Base-by-base conservation (phyloP, 176 grass and related monocot genomes). In the Triticum urartu region DNA sequence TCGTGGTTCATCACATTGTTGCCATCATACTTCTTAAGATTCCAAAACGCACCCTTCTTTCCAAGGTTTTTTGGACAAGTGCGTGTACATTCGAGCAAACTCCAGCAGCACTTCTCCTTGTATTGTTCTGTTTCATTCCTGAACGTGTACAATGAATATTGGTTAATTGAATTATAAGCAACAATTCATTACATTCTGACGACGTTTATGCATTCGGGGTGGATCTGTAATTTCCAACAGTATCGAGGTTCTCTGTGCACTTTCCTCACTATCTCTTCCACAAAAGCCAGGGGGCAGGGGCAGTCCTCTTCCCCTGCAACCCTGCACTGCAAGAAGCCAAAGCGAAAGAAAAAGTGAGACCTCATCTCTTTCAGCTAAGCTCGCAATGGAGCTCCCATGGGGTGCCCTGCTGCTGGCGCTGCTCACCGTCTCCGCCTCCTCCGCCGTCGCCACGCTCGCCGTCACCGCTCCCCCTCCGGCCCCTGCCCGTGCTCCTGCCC, bases 381-480 rank as follows among this genome's bases (percentile, higher is more conserved):
- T 54, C 50, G 35, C 75, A 68, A 91, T 91, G 89, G 85, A 77
- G 89, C 81, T 88, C 18, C 81, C 85, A 22, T 69, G 85, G 77
- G 26, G 36, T 62, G 33, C 76, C 68, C 5, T 60, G 62, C 69
- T 88, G 28, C 64, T 84, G 59, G 13, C 75, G 3, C 48, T 91
- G 14, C 26, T 84, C 73, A 33, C 75, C 80, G 45, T 74, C 47
- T 61, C 50, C 50, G 9, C 78, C 70, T 89, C 88, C 39, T 69
- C 81, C 69, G 76, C 81, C 3, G 81, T 26, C 11, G 69, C 85
- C 15, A 91, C 89, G 1, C 81, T 87, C 68, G 80, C 89, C 67
- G 89, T 87, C 68, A 84, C 20, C 9, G 76, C 80, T n/a, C 84
- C 84, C 4, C 36, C 38, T 9, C 88, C 78, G 1, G 71, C 64